Percentiles rank a stretch among this genome's conserved stretches.
Evolutionary conservation across 495 filamentous ascomycete genomes (phyloP).

Genomic region (Aspergillus cavernicola): DNA sequence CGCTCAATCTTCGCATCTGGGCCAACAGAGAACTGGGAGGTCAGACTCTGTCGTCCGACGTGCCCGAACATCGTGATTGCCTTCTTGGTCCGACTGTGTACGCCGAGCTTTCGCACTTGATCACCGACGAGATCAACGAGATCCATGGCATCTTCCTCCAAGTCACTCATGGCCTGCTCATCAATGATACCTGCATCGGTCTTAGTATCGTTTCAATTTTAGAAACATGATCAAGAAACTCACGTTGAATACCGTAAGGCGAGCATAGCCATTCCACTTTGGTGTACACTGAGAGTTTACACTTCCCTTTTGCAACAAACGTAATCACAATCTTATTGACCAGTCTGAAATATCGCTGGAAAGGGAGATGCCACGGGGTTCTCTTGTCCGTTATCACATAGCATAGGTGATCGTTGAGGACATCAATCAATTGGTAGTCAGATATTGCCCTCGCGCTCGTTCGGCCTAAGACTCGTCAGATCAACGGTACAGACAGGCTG

Average conservation of each 20-base stretch:
- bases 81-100: constrained; percentile 81
- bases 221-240: constrained; percentile 12
- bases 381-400: constrained; percentile 90
- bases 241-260: constrained; percentile 59
- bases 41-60: constrained; percentile 68
- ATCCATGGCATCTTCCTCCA: constrained; percentile 79
- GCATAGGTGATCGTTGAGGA: constrained; percentile 90
- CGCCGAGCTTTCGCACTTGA: constrained; percentile 74
- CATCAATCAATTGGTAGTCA: constrained; percentile 87
- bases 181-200: constrained; percentile 60
- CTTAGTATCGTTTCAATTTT: constrained; percentile 7
- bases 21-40: constrained; percentile 57
- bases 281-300: constrained; percentile 84
- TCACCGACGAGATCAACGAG: constrained; percentile 81
- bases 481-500: background rate
- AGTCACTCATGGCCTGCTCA: constrained; percentile 72
- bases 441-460: constrained; percentile 55
- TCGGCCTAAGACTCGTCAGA: constrained; percentile 30
- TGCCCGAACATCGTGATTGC: constrained; percentile 88
- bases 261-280: constrained; percentile 79
- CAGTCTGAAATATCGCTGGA: constrained; percentile 72
- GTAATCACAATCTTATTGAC: constrained; percentile 93
- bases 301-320: constrained; percentile 84
- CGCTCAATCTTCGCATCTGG: constrained; percentile 34
- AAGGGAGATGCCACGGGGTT: constrained; percentile 87